These are phyloP conservation scores for Cercophora scortea DNA, from an alignment of 495 filamentous ascomycete species.

Conservation along the genomic window DNA sequence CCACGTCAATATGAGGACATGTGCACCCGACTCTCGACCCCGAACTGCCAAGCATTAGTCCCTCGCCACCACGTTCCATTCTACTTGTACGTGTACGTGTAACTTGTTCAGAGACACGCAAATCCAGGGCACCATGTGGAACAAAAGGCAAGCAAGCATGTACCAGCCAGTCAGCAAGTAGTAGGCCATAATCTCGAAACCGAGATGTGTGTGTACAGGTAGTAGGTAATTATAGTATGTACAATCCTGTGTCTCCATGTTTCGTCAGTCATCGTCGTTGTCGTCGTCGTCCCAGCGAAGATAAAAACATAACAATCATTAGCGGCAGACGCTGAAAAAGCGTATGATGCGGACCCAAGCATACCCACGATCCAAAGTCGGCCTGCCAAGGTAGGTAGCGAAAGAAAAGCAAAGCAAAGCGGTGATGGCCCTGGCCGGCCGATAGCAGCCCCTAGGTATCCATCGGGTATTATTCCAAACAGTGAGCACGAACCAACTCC, in stretches of 20 bases:
- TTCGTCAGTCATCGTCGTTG: not conserved
- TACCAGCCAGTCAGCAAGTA: too few species aligned
- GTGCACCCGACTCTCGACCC: too few species aligned
- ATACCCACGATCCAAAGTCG: not conserved
- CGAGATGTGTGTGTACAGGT: not conserved
- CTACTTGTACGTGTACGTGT: too few species aligned
- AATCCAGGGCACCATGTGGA: too few species aligned
- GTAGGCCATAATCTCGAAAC: too few species aligned
- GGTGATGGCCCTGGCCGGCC: not conserved
- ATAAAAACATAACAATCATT: not conserved
- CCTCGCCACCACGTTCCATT: too few species aligned
- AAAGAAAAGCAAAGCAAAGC: not conserved
- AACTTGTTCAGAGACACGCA: too few species aligned
- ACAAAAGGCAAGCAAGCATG: too few species aligned
- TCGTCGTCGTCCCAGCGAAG: not conserved
- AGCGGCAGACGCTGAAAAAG: not conserved
- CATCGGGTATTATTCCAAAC: not conserved
- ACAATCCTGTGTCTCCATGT: not conserved
- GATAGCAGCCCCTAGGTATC: not conserved
- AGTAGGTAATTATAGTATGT: not conserved
- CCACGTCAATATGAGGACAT: too few species aligned
- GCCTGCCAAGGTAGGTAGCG: not conserved
- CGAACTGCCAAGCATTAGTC: too few species aligned
- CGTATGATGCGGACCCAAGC: not conserved
- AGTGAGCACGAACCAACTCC: not conserved